Evolutionary conservation across 495 filamentous ascomycete species (phyloP).

Genomic region (Echria macrotheca): DNA sequence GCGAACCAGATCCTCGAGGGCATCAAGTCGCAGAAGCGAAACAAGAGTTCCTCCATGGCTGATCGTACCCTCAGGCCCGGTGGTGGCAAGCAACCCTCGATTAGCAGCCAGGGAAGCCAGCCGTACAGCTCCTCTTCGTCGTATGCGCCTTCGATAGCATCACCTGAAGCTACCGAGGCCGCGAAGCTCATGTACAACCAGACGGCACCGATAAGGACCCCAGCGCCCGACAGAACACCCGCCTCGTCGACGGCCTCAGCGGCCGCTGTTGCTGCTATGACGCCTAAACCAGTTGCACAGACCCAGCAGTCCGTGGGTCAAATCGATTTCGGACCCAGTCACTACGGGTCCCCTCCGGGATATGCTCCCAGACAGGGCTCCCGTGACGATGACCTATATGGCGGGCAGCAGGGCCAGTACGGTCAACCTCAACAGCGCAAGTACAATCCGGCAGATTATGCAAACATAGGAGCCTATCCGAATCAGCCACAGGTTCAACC

Average conservation of each 20-base stretch:
- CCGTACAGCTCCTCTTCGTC: slow-evolving; percentile 20
- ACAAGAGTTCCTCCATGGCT: slow-evolving; percentile 49
- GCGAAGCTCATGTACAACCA: slow-evolving; percentile 50
- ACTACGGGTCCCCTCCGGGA: slow-evolving; percentile 37
- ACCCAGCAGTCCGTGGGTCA: slow-evolving; percentile 19
- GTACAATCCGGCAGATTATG: slow-evolving; percentile 72
- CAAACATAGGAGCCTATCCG: slow-evolving; percentile 49
- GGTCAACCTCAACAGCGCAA: slow-evolving; percentile 41
- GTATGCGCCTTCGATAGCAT: slow-evolving; percentile 33
- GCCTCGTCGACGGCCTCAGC: slow-evolving; percentile 39
- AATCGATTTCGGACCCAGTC: slow-evolving; percentile 34
- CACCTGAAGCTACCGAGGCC: slow-evolving; percentile 45
- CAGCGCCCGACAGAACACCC: slow-evolving; percentile 37
- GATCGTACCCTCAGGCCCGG: slow-evolving; percentile 62
- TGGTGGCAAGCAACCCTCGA: slow-evolving; percentile 37
- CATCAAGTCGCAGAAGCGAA: slow-evolving; percentile 55
- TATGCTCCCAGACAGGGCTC: slow-evolving; percentile 30
- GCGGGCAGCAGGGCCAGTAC: slow-evolving; percentile 32
- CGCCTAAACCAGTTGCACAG: slow-evolving; percentile 29
- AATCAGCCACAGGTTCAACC: slow-evolving; percentile 35
- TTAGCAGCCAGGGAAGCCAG: slow-evolving; percentile 22
- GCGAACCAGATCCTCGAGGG: slow-evolving; percentile 86
- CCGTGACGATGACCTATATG: slow-evolving; percentile 42
- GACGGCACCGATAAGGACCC: slow-evolving; percentile 38
- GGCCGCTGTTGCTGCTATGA: slow-evolving; percentile 42